Percentiles rank a stretch among this genome's conserved stretches.
Evolutionary conservation across 1,284 basidiomycete species (phyloP).

Genomic region (Naganishia liquefaciens): DNA sequence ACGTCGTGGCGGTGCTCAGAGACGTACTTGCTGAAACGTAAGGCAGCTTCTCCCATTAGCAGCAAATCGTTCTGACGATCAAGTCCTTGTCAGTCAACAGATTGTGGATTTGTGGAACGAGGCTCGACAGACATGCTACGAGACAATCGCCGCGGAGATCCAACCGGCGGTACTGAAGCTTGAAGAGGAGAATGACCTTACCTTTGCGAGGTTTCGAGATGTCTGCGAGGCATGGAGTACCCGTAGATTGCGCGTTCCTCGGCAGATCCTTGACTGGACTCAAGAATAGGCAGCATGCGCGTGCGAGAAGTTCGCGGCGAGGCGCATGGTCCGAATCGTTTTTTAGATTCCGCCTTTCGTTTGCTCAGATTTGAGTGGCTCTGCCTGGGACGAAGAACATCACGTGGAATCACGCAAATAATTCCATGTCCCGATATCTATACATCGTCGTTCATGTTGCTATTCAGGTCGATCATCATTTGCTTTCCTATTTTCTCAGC

Average conservation of each 20-base stretch:
- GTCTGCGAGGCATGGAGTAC: conserved; percentile 8
- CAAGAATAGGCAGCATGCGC: not conserved
- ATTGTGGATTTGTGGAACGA: conserved; percentile 3
- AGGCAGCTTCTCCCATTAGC: not conserved
- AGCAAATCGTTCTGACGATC: not conserved
- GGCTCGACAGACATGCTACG: conserved; percentile 14
- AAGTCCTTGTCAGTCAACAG: not conserved
- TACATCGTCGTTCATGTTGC: conserved; percentile 24
- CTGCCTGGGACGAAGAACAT: too few relatives aligned
- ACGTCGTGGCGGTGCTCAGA: conserved; percentile 1
- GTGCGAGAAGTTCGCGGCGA: too few relatives aligned
- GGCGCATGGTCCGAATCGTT: too few relatives aligned
- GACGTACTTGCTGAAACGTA: conserved; percentile 9
- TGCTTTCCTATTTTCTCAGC: conserved; percentile 38
- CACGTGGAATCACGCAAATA: too few relatives aligned
- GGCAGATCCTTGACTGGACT: conserved; percentile 7
- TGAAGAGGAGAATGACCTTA: conserved; percentile 8
- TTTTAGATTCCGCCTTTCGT: too few relatives aligned
- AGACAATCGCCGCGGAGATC: not conserved
- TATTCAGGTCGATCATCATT: conserved; percentile 38
- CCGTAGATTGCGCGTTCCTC: conserved; percentile 10
- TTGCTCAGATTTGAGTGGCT: too few relatives aligned
- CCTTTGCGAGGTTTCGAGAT: conserved; percentile 7
- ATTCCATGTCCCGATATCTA: not conserved
- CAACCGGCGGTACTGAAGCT: conserved; percentile 4